Conservation (phyloP, 352 stramenopile species). For the Phytophthora boehmeriae region DNA sequence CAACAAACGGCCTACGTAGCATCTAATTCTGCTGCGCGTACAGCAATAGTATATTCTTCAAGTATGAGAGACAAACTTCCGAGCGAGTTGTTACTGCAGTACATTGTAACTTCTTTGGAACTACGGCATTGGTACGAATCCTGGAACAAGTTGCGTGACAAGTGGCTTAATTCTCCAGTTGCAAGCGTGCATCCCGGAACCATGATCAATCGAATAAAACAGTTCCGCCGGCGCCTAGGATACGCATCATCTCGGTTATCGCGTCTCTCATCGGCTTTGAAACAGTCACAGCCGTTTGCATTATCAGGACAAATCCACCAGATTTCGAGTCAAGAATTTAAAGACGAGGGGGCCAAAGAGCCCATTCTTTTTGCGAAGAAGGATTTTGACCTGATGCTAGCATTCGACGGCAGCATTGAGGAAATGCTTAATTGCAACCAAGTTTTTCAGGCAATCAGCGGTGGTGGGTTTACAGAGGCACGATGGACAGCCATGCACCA, state of each 20-base stretch:
- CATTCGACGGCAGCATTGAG: slow-evolving; percentile 50
- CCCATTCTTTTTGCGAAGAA: slow-evolving; percentile 22
- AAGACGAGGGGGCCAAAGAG: slow-evolving; percentile 7
- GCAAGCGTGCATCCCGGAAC: slow-evolving; percentile 46
- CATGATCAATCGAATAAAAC: slow-evolving; percentile 62
- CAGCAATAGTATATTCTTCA: slow-evolving; percentile 8
- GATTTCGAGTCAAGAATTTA: not conserved
- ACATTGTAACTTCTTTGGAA: slow-evolving; percentile 61
- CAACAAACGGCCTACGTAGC: slow-evolving; percentile 17
- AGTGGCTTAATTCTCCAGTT: slow-evolving; percentile 51
- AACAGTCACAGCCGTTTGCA: slow-evolving; percentile 18
- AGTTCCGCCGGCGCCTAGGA: slow-evolving; percentile 56
- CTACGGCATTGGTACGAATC: slow-evolving; percentile 59
- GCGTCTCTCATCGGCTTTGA: slow-evolving; percentile 20
- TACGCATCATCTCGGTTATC: slow-evolving; percentile 42
- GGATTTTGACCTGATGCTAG: slow-evolving; percentile 39
- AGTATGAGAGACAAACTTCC: slow-evolving; percentile 35
- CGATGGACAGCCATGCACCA: slow-evolving; percentile 43
- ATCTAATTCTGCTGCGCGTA: slow-evolving; percentile 5
- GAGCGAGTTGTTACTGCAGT: slow-evolving; percentile 54
- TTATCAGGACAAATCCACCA: not conserved
- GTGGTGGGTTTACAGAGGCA: slow-evolving; percentile 42
- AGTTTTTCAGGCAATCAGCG: slow-evolving; percentile 56
- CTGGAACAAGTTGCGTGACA: slow-evolving; percentile 51
- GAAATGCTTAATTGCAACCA: slow-evolving; percentile 46